Evolutionary conservation across 495 filamentous ascomycete genomes (phyloP).

Genomic region (Aspergillus affinis): DNA sequence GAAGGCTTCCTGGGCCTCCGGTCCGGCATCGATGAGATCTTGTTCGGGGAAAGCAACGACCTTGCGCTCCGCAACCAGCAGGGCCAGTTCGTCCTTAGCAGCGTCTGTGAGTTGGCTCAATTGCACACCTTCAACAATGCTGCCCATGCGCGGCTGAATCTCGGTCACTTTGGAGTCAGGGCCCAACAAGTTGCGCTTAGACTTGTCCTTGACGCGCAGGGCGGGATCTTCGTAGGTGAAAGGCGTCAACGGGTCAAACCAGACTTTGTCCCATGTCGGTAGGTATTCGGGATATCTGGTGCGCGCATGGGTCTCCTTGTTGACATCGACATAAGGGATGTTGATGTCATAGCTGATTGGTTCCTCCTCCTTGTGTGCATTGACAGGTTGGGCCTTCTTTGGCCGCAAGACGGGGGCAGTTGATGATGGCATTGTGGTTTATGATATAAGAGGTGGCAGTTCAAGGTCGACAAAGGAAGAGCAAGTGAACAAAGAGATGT

Average conservation of each 20-base stretch:
- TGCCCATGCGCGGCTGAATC: slow-evolving; percentile 70
- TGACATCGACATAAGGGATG: slow-evolving; percentile 50
- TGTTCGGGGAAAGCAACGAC: slow-evolving; percentile 79
- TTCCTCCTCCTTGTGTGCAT: slow-evolving; percentile 36
- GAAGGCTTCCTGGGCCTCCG: slow-evolving; percentile 59
- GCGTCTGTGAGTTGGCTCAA: slow-evolving; percentile 64
- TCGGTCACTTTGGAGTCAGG: slow-evolving; percentile 52
- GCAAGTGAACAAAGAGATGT: background rate
- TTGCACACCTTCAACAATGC: slow-evolving; percentile 70
- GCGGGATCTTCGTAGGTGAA: slow-evolving; percentile 62
- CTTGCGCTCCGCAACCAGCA: slow-evolving; percentile 70
- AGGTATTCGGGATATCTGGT: slow-evolving; percentile 61
- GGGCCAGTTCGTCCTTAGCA: slow-evolving; percentile 76
- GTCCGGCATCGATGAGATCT: slow-evolving; percentile 65
- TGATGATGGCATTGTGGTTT: slow-evolving; percentile 38
- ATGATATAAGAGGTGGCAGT: background rate
- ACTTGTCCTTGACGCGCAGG: slow-evolving; percentile 53
- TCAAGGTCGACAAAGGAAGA: background rate
- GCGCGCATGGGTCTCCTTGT: slow-evolving; percentile 36
- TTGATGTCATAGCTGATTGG: slow-evolving; percentile 59
- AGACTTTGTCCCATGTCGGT: slow-evolving; percentile 63
- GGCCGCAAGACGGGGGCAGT: slow-evolving; percentile 34
- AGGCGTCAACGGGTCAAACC: slow-evolving; percentile 56
- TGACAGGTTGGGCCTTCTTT: slow-evolving; percentile 30
- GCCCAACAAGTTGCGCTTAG: slow-evolving; percentile 57